Percentiles rank a stretch among this genome's conserved stretches.
Conservation (phyloP, 2,329 filamentous ascomycete species). For the Aureobasidium lini region DNA sequence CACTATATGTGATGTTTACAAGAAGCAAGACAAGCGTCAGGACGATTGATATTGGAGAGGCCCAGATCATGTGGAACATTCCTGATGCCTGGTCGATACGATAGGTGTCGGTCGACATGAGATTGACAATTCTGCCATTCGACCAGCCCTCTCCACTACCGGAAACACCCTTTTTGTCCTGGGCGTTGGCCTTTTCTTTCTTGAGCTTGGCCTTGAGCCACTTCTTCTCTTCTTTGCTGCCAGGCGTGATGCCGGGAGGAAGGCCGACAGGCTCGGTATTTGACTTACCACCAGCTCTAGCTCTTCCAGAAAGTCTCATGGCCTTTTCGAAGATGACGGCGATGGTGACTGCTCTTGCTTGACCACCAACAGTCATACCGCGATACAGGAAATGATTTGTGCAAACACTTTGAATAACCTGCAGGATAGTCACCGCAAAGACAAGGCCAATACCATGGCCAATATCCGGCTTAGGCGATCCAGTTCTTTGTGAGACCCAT, state of each 20-base stretch:
- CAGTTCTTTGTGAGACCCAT: conserved; percentile 54
- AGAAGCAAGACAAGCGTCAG: conserved; percentile 73
- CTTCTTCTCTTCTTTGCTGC: conserved; percentile 44
- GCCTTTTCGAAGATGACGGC: conserved; percentile 86
- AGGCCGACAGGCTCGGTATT: conserved; percentile 24
- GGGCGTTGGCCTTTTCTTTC: conserved; percentile 34
- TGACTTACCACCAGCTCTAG: conserved; percentile 69
- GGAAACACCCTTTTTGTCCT: conserved; percentile 44
- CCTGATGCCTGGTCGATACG: conserved; percentile 82
- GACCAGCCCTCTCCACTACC: conserved; percentile 78
- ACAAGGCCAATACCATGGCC: conserved; percentile 74
- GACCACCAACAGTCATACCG: conserved; percentile 85
- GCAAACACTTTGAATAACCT: conserved; percentile 69
- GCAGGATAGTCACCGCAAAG: conserved; percentile 78
- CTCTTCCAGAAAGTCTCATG: conserved; percentile 79
- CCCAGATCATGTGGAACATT: conserved; percentile 89
- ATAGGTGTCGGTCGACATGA: conserved; percentile 95
- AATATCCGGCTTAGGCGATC: conserved; percentile 56
- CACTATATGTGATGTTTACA: conserved; percentile 84
- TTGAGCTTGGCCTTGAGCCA: conserved; percentile 42
- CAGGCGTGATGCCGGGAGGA: conserved; percentile 38
- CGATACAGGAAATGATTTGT: conserved; percentile 90
- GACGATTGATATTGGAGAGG: conserved; percentile 68
- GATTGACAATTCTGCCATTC: conserved; percentile 82
- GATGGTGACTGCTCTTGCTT: conserved; percentile 74